Base-by-base conservation (phyloP, 2,329 filamentous ascomycete genomes). In the Dothideomycetes sp. region DNA sequence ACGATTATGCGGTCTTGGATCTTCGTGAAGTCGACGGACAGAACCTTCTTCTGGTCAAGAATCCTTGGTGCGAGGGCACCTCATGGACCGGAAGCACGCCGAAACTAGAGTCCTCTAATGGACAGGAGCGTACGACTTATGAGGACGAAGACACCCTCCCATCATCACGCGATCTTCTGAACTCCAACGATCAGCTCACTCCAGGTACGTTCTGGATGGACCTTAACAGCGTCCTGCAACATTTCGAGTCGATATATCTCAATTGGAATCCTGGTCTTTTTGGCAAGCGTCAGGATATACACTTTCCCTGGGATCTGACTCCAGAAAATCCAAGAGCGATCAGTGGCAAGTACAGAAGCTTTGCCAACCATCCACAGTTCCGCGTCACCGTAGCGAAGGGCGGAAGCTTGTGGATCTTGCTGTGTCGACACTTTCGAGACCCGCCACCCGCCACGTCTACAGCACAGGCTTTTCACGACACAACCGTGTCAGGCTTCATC, bases 261-360 rank as follows among this genome's bases (percentile, higher is more conserved):
- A 98, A 96, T 61, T 98, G 91, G 91, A 95, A 94, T 48, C 88
- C 91, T 0, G 72, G 74, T 1, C 67, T 94, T 1, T 98, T 98
- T 61, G 67, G 68, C 2, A 66, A 83, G 55, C 79, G 88, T 7
- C 81, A 94, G 58, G 88, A 98, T 52, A 77, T 88, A 41, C 91
- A 98, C 60, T 94, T 96, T 54, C 70, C 72, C 2, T 98, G 91
- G 91, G 71, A 80, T 43, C 57, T 80, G n/a, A 58, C 63, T 0
- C 29, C 19, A 12, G 41, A 45, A 19, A 39, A 45, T 9, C 19
- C n/a, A 54, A 49, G 30, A 47, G 40, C 18, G 51, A 3, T 55
- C 61, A 31, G 68, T 3, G 70, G 77, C 37, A 81, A 84, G 41
- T 77, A 78, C 0, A 83, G 87, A 46, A 94, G 84, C 54, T 77